These are phyloP conservation scores for Diaporthe caulivora DNA, from an alignment of 2,329 filamentous ascomycete species.

Conservation along the genomic window DNA sequence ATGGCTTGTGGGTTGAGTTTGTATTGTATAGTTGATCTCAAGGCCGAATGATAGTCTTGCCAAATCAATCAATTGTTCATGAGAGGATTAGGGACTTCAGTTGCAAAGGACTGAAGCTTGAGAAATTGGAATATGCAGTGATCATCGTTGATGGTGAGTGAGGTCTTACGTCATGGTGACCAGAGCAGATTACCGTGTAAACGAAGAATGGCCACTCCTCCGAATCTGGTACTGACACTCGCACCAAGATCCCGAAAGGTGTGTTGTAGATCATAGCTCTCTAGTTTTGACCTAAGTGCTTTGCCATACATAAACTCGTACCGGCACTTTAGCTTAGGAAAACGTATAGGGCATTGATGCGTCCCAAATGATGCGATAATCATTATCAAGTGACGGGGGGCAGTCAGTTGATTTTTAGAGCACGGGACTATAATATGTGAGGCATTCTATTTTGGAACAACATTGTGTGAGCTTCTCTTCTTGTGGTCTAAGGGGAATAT, in stretches of 20 bases:
- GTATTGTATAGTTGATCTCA: neutral
- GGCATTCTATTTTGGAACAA: neutral
- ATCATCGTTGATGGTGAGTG: slow-evolving; percentile 9
- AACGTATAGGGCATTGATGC: too few relatives aligned
- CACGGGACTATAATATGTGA: neutral
- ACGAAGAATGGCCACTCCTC: neutral
- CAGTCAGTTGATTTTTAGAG: neutral
- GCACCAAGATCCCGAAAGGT: neutral
- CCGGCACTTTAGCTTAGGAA: too few relatives aligned
- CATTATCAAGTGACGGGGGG: neutral
- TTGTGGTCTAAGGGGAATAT: neutral
- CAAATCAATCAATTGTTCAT: neutral
- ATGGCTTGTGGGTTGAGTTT: neutral
- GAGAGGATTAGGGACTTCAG: neutral
- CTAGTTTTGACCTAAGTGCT: neutral
- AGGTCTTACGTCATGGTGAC: slow-evolving; percentile 37
- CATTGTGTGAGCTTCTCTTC: neutral
- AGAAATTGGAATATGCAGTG: neutral
- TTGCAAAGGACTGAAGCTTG: neutral
- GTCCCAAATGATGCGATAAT: neutral
- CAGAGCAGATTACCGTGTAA: neutral
- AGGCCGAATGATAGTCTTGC: neutral
- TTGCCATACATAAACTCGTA: too few relatives aligned
- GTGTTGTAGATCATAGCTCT: neutral
- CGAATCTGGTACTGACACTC: neutral